Evolutionary conservation across 257 asterid species (phyloP), one percentile per base, ranked within the genome.

Genomic region (Solanum arcanum): DNA sequence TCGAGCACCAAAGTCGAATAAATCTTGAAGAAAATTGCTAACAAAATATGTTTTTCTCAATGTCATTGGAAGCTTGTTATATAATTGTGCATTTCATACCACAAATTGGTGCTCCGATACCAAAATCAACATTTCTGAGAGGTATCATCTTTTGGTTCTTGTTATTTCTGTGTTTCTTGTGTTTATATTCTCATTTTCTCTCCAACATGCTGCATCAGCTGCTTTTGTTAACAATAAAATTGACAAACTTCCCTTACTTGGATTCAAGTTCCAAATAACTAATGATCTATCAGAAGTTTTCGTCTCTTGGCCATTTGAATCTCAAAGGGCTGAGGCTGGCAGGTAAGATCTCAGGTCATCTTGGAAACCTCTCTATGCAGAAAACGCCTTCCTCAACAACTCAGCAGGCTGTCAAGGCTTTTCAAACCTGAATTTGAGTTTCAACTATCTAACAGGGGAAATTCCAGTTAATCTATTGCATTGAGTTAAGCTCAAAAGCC

Each of bases 281-380:
- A 87, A 87, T 33, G 95, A 93, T 39, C 94, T 93, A 29, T 86
- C 29, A 12, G 85, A 88, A 64, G 86, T 87, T 64, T 41, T 91
- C 18, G 83, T 10, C 85, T 88, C 91, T 25, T 92, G 93, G 95
- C 5, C 64, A 2, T 2, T 42, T 42, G 47, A 42, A 42, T 42
- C 47, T 42, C 47, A 3, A 42, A 42, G 47, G 47, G 47, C 4
- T 42, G 47, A 42, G 12, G 11, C 47, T 42, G 47, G 47, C 13
- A 42, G 3, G 47, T 9, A 60, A 66, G 0, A 9, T 92, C 5
- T 66, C 96, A 7, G 90, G 91, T 82, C 88, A 87, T 7, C 41
- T 91, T 6, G 94, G 94, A 86, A 92, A 89, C 42, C 84, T 93
- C 42, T 87, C 94, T 4, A 88, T 92, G 90, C 91, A 16, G 89